Conservation (phyloP, 2,329 filamentous ascomycete species). For the Pseudogymnoascus destructans region DNA sequence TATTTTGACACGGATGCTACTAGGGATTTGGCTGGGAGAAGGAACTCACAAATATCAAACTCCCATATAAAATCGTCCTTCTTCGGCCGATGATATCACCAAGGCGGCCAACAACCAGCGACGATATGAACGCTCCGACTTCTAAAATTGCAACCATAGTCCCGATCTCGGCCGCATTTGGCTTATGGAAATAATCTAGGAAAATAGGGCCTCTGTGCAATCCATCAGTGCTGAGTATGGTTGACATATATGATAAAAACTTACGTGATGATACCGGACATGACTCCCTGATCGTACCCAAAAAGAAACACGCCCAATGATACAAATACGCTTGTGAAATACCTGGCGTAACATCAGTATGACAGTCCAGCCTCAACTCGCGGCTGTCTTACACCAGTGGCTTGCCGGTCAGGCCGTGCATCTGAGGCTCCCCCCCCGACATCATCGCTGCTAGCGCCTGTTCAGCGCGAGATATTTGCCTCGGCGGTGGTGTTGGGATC, state of each 20-base stretch:
- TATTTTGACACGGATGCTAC: neutral
- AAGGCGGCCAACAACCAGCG: slow-evolving; percentile 70
- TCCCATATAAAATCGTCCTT: slow-evolving; percentile 85
- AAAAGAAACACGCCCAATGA: slow-evolving; percentile 80
- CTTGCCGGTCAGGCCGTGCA: slow-evolving; percentile 91
- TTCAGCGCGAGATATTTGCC: slow-evolving; percentile 51
- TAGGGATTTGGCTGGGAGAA: neutral
- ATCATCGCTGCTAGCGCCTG: slow-evolving; percentile 71
- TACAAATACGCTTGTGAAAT: slow-evolving; percentile 88
- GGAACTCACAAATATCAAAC: slow-evolving; percentile 54
- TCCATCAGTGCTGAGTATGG: slow-evolving; percentile 14
- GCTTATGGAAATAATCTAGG: slow-evolving; percentile 83
- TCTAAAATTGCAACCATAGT: slow-evolving; percentile 98
- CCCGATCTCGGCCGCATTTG: slow-evolving; percentile 73
- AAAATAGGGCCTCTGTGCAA: slow-evolving; percentile 64
- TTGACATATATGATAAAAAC: slow-evolving; percentile 16
- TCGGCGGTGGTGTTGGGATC: slow-evolving; percentile 56
- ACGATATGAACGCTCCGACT: slow-evolving; percentile 83
- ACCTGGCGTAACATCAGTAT: slow-evolving; percentile 37
- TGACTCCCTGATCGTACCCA: slow-evolving; percentile 81
- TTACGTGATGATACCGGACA: slow-evolving; percentile 62
- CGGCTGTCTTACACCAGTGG: slow-evolving; percentile 61
- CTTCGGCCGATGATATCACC: slow-evolving; percentile 86
- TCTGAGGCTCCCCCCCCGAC: slow-evolving; percentile 62
- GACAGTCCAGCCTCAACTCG: slow-evolving; percentile 11